Evolutionary conservation across 2,329 filamentous ascomycete genomes (phyloP).

Genomic region (Aspergillus puulaauensis): DNA sequence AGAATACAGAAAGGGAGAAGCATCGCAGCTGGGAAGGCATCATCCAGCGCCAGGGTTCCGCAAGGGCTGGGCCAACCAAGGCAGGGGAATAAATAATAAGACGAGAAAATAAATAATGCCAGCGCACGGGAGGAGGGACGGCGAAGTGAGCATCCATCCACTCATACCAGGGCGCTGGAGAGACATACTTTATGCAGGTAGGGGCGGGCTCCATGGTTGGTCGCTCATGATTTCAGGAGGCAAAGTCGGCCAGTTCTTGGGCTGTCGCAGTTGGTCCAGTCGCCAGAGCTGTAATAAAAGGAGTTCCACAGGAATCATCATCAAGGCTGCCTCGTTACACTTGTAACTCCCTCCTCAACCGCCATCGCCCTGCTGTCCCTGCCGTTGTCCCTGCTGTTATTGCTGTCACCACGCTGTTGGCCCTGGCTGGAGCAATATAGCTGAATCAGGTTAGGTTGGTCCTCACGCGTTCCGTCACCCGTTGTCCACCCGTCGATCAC

Average conservation of each 20-base stretch:
- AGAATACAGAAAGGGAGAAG: not conserved
- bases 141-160: not conserved
- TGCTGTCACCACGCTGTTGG: not conserved
- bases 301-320: constrained; percentile 16
- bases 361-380: not conserved
- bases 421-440: constrained; percentile 23
- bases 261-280: not conserved
- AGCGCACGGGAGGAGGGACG: constrained; percentile 3
- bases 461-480: constrained; percentile 27
- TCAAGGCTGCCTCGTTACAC: constrained; percentile 2
- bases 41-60: constrained; percentile 1
- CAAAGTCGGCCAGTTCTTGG: constrained; percentile 16
- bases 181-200: constrained; percentile 14
- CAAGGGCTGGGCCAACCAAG: constrained; percentile 12
- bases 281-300: constrained; percentile 4
- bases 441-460: constrained; percentile 27
- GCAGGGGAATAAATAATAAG: constrained; percentile 4
- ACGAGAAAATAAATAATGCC: constrained; percentile 4
- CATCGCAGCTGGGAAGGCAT: not conserved
- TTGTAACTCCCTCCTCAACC: not conserved
- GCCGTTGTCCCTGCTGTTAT: not conserved
- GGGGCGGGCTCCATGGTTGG: constrained; percentile 17
- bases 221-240: constrained; percentile 20
- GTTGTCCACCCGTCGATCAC: constrained; percentile 22
- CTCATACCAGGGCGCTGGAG: constrained; percentile 6